Base-by-base conservation (phyloP, 352 stramenopile species). In the Pythium rishiriense region DNA sequence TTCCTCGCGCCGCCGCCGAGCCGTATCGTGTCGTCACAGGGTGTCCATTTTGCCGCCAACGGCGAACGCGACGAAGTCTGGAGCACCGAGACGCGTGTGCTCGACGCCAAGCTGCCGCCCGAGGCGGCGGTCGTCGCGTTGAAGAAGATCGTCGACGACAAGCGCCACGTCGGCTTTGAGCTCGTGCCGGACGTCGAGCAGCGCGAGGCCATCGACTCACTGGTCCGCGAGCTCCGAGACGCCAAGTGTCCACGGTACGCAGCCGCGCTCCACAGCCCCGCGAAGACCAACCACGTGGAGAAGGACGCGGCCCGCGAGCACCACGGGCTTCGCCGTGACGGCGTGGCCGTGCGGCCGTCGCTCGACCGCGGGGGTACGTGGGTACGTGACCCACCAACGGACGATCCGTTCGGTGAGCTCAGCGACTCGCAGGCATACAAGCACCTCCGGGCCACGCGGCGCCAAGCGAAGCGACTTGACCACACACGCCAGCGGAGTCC, bases 1-100 rank as follows among this genome's bases (percentile, higher is more conserved):
- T 59, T 26, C 21, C n/a, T 65, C 5, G 35, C 19, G 26, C 28
- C 53, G 10, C 39, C 15, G 3, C 53, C 48, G 21, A 25, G 35
- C 4, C 43, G 54, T 0, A 48, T 69, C 3, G 47, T 49, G 4
- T 22, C n/a, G 2, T 28, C 45, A 1, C 53, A 62, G n/a, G 62
- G 53, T 11, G 39, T 69, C 6, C 42, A 69, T n/a, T 69, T 58
- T 35, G 3, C 22, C 1, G 19, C 33, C 1, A 69, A 69, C 24
- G 62, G 62, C 10, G 39, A 69, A 19, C 62, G 62, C 14, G 15
- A 54, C 48, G 62, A 69, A 35, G 54, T 69, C 14, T 69, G 62
- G 62, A 22, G 25, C 15, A 54, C 26, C 19, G 22, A 46, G 17
- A 56, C n/a, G 24, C 26, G 28, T 9, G n/a, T 10, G n/a, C 15